Percentiles rank a stretch among this genome's conserved stretches.
phyloP scores from a whole-genome alignment of 805 yeast species.

The Hemisphaericaspora nanyangensis region DNA sequence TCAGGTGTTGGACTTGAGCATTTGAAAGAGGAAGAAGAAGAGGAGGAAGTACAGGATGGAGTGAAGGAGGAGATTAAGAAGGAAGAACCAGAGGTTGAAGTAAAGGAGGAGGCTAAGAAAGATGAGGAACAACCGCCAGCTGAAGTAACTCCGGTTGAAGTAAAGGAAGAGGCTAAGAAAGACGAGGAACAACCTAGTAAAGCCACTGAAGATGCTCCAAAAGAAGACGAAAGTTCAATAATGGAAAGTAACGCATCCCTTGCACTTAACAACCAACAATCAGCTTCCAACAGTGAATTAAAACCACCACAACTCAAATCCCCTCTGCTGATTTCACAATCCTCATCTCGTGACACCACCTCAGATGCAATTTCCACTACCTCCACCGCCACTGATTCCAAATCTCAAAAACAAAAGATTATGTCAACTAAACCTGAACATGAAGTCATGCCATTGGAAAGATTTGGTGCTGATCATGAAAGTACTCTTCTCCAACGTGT shows the following conservation, averaged over 20 bases:
- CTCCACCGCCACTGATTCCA: background rate
- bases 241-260: too few relatives aligned
- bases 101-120: background rate
- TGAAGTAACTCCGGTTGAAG: background rate
- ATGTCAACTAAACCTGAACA: background rate
- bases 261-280: background rate
- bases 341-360: background rate
- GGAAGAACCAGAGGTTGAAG: background rate
- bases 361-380: background rate
- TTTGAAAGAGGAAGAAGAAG: conserved; percentile 2
- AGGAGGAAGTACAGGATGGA: background rate
- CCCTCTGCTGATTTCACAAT: background rate
- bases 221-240: background rate
- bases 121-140: background rate
- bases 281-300: background rate
- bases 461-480: background rate
- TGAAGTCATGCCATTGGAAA: background rate
- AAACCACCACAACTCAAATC: background rate
- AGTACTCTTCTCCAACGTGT: background rate
- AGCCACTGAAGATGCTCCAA: background rate
- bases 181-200: background rate
- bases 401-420: too few relatives aligned
- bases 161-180: background rate
- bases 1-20: conserved; percentile 8
- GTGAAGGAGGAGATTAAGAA: background rate